Percentiles rank a stretch among this genome's conserved stretches.
phyloP scores from a whole-genome alignment of 2,329 filamentous ascomycete genomes.

The Claviceps sp. region DNA sequence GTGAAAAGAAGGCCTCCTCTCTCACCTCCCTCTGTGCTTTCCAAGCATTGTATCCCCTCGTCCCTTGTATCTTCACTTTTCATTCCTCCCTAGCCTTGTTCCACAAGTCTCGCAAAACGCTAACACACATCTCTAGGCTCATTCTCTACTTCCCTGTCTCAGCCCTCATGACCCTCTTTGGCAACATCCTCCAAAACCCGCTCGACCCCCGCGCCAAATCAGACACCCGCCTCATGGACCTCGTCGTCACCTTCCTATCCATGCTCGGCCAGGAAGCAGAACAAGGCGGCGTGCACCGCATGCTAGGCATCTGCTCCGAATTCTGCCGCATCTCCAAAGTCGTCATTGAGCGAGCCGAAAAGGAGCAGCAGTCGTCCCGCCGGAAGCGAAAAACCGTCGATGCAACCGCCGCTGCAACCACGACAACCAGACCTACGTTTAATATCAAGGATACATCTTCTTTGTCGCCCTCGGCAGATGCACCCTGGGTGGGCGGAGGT shows the following conservation, averaged over 20 bases:
- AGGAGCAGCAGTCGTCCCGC: constrained; percentile 64
- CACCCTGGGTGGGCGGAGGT: constrained; percentile 3
- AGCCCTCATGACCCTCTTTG: constrained; percentile 85
- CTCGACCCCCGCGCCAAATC: constrained; percentile 77
- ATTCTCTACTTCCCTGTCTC: constrained; percentile 96
- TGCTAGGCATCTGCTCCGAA: constrained; percentile 88
- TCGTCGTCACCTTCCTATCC: constrained; percentile 84
- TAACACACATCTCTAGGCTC: constrained; percentile 38
- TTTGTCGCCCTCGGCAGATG: neutral
- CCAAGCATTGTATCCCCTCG: neutral
- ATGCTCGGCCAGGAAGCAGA: constrained; percentile 82
- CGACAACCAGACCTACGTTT: constrained; percentile 4
- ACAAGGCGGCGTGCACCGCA: constrained; percentile 81
- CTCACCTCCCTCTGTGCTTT: neutral
- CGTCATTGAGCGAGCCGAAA: constrained; percentile 83
- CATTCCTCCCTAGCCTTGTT: neutral
- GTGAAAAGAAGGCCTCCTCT: neutral
- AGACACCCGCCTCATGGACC: constrained; percentile 80
- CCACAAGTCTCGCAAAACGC: neutral
- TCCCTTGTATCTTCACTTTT: neutral
- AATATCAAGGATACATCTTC: neutral
- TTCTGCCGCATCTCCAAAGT: constrained; percentile 89
- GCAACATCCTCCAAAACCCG: constrained; percentile 92
- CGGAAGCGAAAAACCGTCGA: constrained; percentile 59
- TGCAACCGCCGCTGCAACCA: constrained; percentile 3